phyloP scores from a whole-genome alignment of 768 basidiomycete genomes.

The Panaeolus papilionaceus region DNA sequence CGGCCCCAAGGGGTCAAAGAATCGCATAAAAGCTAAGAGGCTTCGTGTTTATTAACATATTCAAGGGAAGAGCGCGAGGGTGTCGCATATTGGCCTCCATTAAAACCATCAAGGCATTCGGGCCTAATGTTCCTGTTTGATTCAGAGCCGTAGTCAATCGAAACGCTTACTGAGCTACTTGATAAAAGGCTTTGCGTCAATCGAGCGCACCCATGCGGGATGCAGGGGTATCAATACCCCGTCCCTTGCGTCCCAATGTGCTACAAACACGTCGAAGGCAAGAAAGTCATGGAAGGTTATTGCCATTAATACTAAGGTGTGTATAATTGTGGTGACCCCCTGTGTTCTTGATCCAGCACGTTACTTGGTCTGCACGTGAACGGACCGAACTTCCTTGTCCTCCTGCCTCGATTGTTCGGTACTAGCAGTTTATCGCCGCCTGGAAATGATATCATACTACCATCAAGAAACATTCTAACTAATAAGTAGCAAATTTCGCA shows the following conservation, averaged over 20 bases:
- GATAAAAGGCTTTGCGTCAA: not conserved
- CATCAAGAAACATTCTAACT: not conserved
- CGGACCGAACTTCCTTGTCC: not conserved
- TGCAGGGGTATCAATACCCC: not conserved
- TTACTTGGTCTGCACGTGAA: not conserved
- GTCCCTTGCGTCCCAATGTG: not conserved
- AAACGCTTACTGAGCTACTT: not conserved
- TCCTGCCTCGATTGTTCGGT: not conserved
- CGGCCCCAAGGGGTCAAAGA: not conserved
- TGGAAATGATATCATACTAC: not conserved
- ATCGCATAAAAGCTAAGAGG: not conserved
- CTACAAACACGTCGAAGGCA: not conserved
- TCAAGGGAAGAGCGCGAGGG: not conserved
- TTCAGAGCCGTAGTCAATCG: not conserved
- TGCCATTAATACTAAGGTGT: not conserved
- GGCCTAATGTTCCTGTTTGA: not conserved
- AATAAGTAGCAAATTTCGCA: not conserved
- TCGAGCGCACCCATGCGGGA: not conserved
- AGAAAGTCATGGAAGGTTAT: not conserved
- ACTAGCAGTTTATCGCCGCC: not conserved
- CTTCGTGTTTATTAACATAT: not conserved
- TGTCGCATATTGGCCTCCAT: not conserved
- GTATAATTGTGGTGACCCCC: not conserved
- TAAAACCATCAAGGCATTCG: not conserved
- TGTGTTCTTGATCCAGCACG: not conserved